These are phyloP conservation scores for Chaetomium tenue DNA, from an alignment of 495 filamentous ascomycete genomes.

Conservation along the genomic window DNA sequence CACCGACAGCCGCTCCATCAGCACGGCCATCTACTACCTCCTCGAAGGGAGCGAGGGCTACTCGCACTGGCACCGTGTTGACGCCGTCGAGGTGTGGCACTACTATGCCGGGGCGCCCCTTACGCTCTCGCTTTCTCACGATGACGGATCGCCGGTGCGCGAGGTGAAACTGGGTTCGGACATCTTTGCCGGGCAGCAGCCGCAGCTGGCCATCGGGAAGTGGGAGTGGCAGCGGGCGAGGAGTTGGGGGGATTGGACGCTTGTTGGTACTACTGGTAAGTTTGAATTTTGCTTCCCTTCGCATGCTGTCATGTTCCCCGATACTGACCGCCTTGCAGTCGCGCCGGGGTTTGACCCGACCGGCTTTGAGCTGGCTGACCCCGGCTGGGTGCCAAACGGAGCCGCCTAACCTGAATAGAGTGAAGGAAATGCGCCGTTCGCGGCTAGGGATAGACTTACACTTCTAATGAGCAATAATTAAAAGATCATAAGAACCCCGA, in stretches of 20 bases:
- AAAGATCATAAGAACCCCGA: too few species aligned
- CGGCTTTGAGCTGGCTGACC: conserved; percentile 40
- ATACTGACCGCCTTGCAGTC: conserved; percentile 25
- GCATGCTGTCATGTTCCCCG: background rate
- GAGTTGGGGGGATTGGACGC: conserved; percentile 47
- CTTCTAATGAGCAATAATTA: too few species aligned
- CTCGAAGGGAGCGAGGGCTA: conserved; percentile 41
- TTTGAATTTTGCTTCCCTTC: background rate
- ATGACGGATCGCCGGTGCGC: conserved; percentile 35
- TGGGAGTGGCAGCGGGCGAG: conserved; percentile 46
- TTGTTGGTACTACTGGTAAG: conserved; percentile 49
- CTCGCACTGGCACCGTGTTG: conserved; percentile 50
- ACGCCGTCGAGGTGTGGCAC: conserved; percentile 51
- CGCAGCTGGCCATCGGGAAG: conserved; percentile 43
- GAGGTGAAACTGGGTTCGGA: conserved; percentile 41
- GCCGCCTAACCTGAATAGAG: background rate
- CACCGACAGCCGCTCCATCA: conserved; percentile 38
- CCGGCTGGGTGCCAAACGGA: conserved; percentile 38
- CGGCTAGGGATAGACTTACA: too few species aligned
- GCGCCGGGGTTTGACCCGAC: conserved; percentile 42
- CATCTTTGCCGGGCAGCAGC: conserved; percentile 40
- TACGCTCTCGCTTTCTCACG: conserved; percentile 38
- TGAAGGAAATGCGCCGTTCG: too few species aligned
- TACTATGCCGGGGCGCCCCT: conserved; percentile 51
- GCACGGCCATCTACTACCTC: conserved; percentile 52